A percentile compares a stretch with the other conserved stretches of the same genome.
These are phyloP conservation scores for Erythrophleum ivorense DNA, from an alignment of 331 rosid genomes.

Conservation along the genomic window DNA sequence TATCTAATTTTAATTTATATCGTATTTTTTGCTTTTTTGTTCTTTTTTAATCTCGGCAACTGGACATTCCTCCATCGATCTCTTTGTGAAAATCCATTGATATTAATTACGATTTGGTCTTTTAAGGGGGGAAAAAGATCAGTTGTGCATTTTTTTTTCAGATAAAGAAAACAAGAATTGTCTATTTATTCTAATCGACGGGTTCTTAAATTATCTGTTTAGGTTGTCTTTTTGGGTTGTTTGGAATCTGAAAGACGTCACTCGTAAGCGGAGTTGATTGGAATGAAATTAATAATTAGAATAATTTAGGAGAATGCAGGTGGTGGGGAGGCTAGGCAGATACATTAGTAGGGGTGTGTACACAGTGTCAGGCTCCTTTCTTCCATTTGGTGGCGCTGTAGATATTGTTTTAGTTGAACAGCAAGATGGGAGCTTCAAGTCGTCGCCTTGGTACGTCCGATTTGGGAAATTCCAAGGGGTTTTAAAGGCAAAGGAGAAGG, in stretches of 20 bases:
- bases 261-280: background rate
- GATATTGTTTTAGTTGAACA: constrained; percentile 90
- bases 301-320: constrained; percentile 58
- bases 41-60: background rate
- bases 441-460: constrained; percentile 91
- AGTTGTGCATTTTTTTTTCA: background rate
- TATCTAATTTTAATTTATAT: background rate
- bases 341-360: constrained; percentile 74
- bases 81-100: background rate
- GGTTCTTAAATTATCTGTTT: constrained; percentile 17
- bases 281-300: constrained; percentile 36
- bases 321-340: constrained; percentile 79
- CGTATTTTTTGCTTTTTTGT: background rate
- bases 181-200: constrained; percentile 1
- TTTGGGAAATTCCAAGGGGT: constrained; percentile 96
- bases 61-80: background rate
- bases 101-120: background rate
- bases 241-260: background rate
- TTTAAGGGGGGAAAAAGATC: background rate
- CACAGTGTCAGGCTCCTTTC: constrained; percentile 84
- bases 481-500: constrained; percentile 76
- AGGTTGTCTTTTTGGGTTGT: background rate
- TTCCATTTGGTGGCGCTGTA: constrained; percentile 95
- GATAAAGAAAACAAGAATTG: background rate
- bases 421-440: constrained; percentile 80